Evolutionary conservation across 2,329 filamentous ascomycete species (phyloP).

Genomic region (Leptographium wingfieldii): DNA sequence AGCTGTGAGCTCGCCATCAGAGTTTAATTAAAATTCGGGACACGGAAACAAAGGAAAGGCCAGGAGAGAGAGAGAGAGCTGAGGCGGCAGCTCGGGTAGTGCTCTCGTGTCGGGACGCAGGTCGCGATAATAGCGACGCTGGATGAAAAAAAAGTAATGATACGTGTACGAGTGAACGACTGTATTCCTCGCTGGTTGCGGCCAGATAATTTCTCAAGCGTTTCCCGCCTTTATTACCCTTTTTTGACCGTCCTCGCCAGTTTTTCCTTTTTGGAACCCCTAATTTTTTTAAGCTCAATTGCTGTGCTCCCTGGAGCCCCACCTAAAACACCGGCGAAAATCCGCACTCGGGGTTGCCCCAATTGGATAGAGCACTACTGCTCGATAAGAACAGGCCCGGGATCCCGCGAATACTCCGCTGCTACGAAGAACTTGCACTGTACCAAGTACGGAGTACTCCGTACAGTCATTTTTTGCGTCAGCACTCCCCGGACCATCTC

Average conservation of each 20-base stretch:
- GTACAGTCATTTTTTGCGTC: background rate
- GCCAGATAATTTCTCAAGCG: background rate
- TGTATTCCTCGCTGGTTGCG: no score
- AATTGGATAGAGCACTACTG: background rate
- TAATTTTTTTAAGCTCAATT: background rate
- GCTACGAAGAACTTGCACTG: background rate
- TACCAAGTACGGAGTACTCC: no score
- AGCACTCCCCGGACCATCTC: background rate
- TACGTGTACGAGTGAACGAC: no score
- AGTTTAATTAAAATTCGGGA: background rate
- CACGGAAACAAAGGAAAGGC: background rate
- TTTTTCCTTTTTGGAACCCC: background rate
- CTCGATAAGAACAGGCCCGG: background rate
- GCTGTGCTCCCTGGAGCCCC: background rate
- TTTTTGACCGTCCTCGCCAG: background rate
- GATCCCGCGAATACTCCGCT: background rate
- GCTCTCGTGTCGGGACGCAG: no score
- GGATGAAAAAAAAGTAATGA: background rate
- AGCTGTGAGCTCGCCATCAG: slow-evolving; percentile 2
- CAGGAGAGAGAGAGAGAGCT: no score
- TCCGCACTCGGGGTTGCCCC: background rate
- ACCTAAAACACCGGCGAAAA: background rate
- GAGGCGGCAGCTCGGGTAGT: no score
- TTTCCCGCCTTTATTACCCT: background rate
- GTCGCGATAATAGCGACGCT: no score